phyloP scores from a whole-genome alignment of 768 basidiomycete species.

The Mrakia hoshinonis region DNA sequence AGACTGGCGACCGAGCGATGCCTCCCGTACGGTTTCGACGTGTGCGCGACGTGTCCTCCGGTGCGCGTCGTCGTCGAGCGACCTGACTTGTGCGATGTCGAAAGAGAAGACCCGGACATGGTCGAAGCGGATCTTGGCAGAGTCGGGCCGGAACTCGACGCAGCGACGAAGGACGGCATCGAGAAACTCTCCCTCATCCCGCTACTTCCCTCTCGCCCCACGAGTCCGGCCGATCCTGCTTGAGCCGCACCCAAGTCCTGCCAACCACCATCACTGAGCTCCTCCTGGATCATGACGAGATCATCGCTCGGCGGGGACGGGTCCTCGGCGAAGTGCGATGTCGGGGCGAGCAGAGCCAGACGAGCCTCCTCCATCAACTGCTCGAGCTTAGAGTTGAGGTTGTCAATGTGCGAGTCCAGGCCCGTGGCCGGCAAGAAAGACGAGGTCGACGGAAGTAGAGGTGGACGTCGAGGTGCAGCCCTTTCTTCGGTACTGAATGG shows the following conservation, averaged over 20 bases:
- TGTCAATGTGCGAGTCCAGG: conserved; percentile 2
- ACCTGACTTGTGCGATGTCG: not conserved
- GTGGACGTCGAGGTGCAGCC: not conserved
- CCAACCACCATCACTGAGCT: not conserved
- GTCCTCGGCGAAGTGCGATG: not conserved
- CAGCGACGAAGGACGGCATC: not conserved
- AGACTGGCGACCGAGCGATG: not conserved
- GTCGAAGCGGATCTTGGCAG: not conserved
- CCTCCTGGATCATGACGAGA: not conserved
- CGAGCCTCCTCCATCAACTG: not conserved
- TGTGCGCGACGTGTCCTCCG: not conserved
- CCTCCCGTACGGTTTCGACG: not conserved
- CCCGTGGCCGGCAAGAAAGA: not conserved
- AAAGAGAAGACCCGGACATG: not conserved
- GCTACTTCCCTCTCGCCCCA: too few species aligned
- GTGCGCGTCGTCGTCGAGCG: not conserved
- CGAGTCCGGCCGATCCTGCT: not conserved
- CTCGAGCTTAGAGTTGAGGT: not conserved
- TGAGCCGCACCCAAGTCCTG: not conserved
- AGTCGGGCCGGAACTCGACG: not conserved
- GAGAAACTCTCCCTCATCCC: not conserved
- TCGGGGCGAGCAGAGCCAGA: not conserved
- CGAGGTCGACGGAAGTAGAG: not conserved
- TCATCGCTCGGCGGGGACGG: too few species aligned
- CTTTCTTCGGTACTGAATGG: too few species aligned